These are phyloP conservation scores for Phytophthora hybrid DNA, from an alignment of 352 stramenopile genomes.

Conservation along the genomic window DNA sequence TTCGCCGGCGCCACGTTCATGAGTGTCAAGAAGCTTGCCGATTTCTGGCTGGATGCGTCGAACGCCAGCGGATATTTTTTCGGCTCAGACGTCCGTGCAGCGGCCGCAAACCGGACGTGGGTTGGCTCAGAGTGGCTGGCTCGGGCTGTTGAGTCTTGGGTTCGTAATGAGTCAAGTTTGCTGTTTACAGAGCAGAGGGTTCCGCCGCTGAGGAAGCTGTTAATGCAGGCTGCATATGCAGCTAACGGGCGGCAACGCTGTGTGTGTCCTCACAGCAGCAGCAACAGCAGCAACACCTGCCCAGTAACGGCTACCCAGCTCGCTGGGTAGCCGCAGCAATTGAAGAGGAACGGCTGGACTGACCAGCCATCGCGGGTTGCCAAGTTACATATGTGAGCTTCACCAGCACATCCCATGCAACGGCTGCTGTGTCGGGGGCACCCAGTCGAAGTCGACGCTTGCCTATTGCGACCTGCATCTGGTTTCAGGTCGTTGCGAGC, in stretches of 20 bases:
- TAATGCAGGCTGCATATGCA: background rate
- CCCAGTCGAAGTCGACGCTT: background rate
- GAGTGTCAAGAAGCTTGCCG: constrained; percentile 9
- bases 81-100: constrained; percentile 13
- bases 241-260: background rate
- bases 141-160: background rate
- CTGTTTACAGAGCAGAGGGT: constrained; percentile 18
- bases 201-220: background rate
- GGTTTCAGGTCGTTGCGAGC: background rate
- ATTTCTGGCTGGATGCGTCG: constrained; percentile 11
- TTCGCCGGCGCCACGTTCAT: constrained; percentile 8
- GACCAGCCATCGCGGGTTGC: background rate
- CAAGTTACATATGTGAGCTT: constrained; percentile 1
- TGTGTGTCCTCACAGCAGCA: background rate
- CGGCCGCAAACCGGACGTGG: constrained; percentile 4
- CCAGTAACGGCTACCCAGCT: constrained; percentile 17
- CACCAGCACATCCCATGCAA: constrained; percentile 16
- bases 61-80: constrained; percentile 18
- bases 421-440: background rate
- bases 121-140: constrained; percentile 17
- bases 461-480: background rate
- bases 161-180: constrained; percentile 10
- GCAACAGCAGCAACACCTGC: background rate
- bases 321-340: background rate
- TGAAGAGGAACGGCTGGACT: background rate